Base-by-base conservation (phyloP, 768 basidiomycete species). In the Clavaria fumosa region DNA sequence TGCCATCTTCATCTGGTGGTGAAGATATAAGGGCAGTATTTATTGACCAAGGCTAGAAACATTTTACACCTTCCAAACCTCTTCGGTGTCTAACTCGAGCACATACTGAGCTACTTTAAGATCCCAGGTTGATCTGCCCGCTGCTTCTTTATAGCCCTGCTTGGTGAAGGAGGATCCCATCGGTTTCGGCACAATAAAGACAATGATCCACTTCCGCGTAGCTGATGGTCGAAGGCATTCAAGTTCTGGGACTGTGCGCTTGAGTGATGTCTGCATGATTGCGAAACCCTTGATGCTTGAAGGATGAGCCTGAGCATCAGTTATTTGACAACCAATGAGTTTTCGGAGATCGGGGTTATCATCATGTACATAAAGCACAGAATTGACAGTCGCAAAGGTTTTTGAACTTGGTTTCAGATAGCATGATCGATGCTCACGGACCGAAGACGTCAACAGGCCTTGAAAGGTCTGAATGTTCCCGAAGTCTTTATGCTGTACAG, bases 301-400 rank as follows among this genome's bases (percentile, higher is more conserved):
- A 30, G 11, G 10, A 21, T 38, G 37, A 19, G 20, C 4, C 6
- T 5, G 12, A 30, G 27, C 26, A 20, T 18, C 28, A 3, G 37
- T 38, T 11, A 43, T 30, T 24, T 39, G 42, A 5, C 31, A 34
- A 15, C 9, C 27, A 20, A 38, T 38, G 20, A 43, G 42, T 6
- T 31, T 30, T 34, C n/a, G 18, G 17, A 23, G 39, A 18, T 21
- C 30, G 19, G 24, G 42, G 23, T 21, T 26, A 11, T 18, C 5
- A 17, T 35, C 14, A 15, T 12, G 39, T 35, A 35, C 23, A 24
- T 39, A 38, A 19, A 38, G 37, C 28, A 43, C 34, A 14, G 28
- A 43, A 43, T 38, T 32, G 18, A 43, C 32, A 37, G 42, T 9
- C 38, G 37, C 5, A 42, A 42, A 37, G 35, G 9, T 19, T 18